Evolutionary conservation across 192 early-diverging fungal species (phyloP).

Genomic region (Podila epigama): DNA sequence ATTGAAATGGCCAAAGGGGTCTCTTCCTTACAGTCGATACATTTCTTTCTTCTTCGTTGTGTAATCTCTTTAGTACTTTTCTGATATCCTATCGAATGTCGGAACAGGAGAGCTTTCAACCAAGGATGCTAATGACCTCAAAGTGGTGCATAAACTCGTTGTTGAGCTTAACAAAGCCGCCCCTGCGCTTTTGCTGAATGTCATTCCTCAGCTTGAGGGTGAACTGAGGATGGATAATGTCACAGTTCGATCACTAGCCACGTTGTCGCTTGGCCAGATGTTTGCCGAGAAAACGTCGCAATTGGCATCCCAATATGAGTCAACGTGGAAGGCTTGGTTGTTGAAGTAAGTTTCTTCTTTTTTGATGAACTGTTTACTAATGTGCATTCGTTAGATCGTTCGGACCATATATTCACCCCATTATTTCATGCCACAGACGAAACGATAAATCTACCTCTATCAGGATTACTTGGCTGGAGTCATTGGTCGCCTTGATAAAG

Average conservation of each 20-base stretch:
- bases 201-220: conserved; percentile 94
- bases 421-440: conserved; percentile 47
- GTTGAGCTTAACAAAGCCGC: conserved; percentile 79
- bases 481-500: conserved; percentile 66
- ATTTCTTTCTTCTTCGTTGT: background rate
- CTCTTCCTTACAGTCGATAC: too few relatives aligned
- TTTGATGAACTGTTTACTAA: background rate
- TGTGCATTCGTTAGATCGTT: background rate
- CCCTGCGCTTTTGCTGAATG: conserved; percentile 83
- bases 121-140: conserved; percentile 64
- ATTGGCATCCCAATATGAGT: conserved; percentile 76
- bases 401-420: background rate
- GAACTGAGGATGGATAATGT: conserved; percentile 85
- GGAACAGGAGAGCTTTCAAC: conserved; percentile 51
- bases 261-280: conserved; percentile 86
- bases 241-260: conserved; percentile 78
- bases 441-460: conserved; percentile 78
- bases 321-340: conserved; percentile 87
- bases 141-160: conserved; percentile 79
- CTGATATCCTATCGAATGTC: conserved; percentile 74
- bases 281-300: conserved; percentile 79
- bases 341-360: conserved; percentile 58
- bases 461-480: conserved; percentile 79
- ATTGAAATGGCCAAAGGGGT: too few relatives aligned
- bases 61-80: conserved; percentile 73